These are phyloP conservation scores for Manihot esculenta DNA, from an alignment of 441 rosid species.

Conservation along the genomic window DNA sequence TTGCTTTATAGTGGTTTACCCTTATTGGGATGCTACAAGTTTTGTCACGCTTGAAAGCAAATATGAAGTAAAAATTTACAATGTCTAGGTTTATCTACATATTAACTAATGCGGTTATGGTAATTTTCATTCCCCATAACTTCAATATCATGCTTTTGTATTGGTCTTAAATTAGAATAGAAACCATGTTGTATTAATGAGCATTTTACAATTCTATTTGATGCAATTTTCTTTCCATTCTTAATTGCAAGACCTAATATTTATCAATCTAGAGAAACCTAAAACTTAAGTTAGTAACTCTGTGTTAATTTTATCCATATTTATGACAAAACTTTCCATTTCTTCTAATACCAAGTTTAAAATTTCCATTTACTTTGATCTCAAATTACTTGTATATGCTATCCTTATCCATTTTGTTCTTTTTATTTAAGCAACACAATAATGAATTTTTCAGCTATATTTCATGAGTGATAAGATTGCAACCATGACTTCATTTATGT, in stretches of 20 bases:
- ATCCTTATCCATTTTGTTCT: neutral
- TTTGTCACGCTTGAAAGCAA: neutral
- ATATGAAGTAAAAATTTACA: neutral
- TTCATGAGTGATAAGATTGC: neutral
- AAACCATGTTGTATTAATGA: neutral
- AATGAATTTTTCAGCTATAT: neutral
- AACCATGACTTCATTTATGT: neutral
- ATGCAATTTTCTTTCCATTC: neutral
- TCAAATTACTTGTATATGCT: neutral
- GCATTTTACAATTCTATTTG: neutral
- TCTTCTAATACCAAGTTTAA: neutral
- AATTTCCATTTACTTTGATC: neutral
- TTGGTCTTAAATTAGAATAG: neutral
- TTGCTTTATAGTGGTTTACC: neutral
- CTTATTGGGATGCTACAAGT: neutral
- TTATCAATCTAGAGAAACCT: neutral
- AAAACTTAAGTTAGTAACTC: neutral
- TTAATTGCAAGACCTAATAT: neutral
- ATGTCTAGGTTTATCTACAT: neutral
- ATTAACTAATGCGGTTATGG: neutral
- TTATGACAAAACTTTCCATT: neutral
- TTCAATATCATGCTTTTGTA: neutral
- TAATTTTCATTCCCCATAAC: neutral
- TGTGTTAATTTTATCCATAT: neutral
- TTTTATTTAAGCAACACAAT: neutral